Base-by-base conservation (phyloP, 2,329 filamentous ascomycete species). In the Hypoxylon sp. region DNA sequence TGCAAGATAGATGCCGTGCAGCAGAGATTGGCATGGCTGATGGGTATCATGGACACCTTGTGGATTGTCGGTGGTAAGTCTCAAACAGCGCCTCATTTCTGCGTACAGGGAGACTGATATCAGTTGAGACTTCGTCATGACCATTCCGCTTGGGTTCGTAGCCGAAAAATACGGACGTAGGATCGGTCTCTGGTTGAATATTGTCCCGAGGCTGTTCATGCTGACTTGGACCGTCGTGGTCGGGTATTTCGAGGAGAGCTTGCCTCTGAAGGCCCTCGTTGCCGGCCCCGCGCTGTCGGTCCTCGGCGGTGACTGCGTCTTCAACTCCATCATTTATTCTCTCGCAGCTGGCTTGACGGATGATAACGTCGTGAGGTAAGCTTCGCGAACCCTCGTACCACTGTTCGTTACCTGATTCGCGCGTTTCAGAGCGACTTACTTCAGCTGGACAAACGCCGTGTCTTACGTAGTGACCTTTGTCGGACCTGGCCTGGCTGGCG, bases 1-100 rank as follows among this genome's bases (percentile, higher is more conserved):
- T 86, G 83, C 70, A 86, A 86, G 65, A 67, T 81, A 8, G 77
- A 83, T 54, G 68, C 67, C 10, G 75, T 86, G 4, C 83, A 85
- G 66, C 72, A 78, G 51, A 71, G 73, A 13, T 71, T 86, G 7
- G 83, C 82, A 2, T 78, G 79, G 74, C 73, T 85, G 3, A 79
- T 83, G 55, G 83, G 83, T 0, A 69, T 68, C 3, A 78, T 81
- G 74, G 80, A 82, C 48, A 79, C 78, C 1, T 63, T 75, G 0
- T 81, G 79, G 79, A 77, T 81, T n/a, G 75, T 77, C 4, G 79
- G 80, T 45, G 78, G 78, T 79, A 55, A 66, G 72, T 61, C 13
- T 29, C 4, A 18, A 3, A 9, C 15, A 21, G 17, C 18, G 20
- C 31, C 17, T 20, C 15, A 10, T 26, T 4, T 38, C 18, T 31